Evolutionary conservation across 2,329 filamentous ascomycete genomes (phyloP).

Genomic region (Alternaria infectoria): DNA sequence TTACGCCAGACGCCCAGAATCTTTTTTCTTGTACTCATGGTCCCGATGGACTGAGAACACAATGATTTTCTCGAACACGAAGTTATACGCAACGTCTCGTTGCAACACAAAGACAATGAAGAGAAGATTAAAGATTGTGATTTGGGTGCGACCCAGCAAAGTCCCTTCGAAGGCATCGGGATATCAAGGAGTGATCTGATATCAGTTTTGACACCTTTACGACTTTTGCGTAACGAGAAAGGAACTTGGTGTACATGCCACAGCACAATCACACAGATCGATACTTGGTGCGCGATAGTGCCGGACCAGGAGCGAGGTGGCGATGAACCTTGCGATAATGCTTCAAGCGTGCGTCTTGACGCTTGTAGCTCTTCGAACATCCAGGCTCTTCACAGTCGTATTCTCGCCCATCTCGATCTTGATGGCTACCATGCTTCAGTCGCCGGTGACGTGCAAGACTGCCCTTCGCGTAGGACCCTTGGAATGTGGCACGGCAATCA

Average conservation of each 20-base stretch:
- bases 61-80: no score
- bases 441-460: constrained; percentile 5
- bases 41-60: no score
- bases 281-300: not conserved
- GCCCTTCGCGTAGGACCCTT: not conserved
- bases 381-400: not conserved
- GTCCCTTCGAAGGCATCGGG: no score
- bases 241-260: not conserved
- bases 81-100: no score
- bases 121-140: no score
- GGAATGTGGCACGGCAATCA: not conserved
- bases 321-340: constrained; percentile 9
- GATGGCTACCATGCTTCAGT: not conserved
- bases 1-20: no score
- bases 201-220: no score
- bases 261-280: not conserved
- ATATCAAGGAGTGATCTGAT: no score
- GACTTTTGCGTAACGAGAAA: no score
- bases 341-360: constrained; percentile 14
- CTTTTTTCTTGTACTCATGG: no score
- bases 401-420: not conserved
- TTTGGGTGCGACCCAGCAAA: no score
- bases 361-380: constrained; percentile 6
- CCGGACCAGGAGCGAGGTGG: not conserved
- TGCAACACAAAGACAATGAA: no score